Conservation (phyloP, 495 filamentous ascomycete species). For the Podospora australis region DNA sequence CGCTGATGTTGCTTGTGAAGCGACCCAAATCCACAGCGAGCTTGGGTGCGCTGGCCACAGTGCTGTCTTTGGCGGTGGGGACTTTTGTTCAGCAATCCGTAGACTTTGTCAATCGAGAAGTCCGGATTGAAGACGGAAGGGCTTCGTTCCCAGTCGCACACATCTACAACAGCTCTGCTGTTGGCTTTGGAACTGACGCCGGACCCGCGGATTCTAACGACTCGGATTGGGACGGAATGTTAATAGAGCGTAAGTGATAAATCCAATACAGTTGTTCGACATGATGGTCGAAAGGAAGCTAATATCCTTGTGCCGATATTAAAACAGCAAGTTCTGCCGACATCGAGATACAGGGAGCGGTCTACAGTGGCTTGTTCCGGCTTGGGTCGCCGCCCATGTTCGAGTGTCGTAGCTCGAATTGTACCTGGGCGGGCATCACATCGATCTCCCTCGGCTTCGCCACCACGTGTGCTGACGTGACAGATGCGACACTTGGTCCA, state of each 20-base stretch:
- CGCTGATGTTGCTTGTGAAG: neutral
- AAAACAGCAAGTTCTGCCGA: constrained; percentile 3
- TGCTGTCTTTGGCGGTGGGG: neutral
- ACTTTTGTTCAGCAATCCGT: neutral
- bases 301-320: too few relatives aligned
- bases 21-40: neutral
- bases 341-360: constrained; percentile 10
- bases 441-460: constrained; percentile 10
- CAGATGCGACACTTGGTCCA: neutral
- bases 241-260: too few relatives aligned
- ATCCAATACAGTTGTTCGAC: too few relatives aligned
- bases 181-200: neutral
- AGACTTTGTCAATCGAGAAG: neutral
- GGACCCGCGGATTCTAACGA: too few relatives aligned
- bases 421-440: constrained; percentile 4
- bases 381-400: constrained; percentile 5
- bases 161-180: neutral
- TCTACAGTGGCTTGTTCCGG: constrained; percentile 8
- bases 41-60: neutral
- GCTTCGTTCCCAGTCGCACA: neutral
- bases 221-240: too few relatives aligned
- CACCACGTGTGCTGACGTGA: constrained; percentile 8
- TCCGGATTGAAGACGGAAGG: neutral
- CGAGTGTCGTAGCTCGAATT: constrained; percentile 9
- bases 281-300: too few relatives aligned